Base-by-base conservation (phyloP, 2,329 filamentous ascomycete species). In the Nectriaceae sp. region DNA sequence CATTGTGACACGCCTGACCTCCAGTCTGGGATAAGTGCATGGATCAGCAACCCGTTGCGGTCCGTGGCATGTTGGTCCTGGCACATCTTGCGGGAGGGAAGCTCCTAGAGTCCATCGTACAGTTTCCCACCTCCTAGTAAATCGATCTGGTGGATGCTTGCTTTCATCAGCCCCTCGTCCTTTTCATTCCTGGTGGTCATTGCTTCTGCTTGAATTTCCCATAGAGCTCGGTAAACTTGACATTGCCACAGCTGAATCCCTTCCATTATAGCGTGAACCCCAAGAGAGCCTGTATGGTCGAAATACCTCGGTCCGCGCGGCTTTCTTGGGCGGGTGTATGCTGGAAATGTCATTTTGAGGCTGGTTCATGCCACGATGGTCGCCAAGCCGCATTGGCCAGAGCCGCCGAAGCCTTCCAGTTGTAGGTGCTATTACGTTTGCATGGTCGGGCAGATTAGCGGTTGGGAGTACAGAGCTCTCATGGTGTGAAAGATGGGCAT, bases 351-450 rank as follows among this genome's bases (percentile, higher is more conserved):
- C n/a, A n/a, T n/a, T n/a, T n/a, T n/a, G n/a, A n/a, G n/a, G n/a
- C n/a, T n/a, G n/a, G n/a, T n/a, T 29, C 24, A 29, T 13, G 24
- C 24, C 24, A 24, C 29, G 31, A 11, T 21, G 20, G 6, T 21
- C 21, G 24, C 38, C 49, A 15, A 47, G 24, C 29, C 49, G 55
- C 11, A 11, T 26, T 4, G 55, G 53, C 55, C 55, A 58, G 38
- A 55, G 58, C 16, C 50, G 38, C 11, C 53, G 50, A 26, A 58
- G 52, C 39, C 55, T 56, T n/a, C 55, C 55, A 18, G 40, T 54
- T 11, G 55, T 58, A 20, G 55, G 55, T 4, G 55, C 53, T 20
- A 56, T 58, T 13, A 40, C 21, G 16, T 18, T 26, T 6, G 44
- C 20, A 4, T 13, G 42, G 22, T 40, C 37, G 15, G 53, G 47